Base-by-base conservation (phyloP, 2,329 filamentous ascomycete genomes). In the Tolypocladium inflatum region DNA sequence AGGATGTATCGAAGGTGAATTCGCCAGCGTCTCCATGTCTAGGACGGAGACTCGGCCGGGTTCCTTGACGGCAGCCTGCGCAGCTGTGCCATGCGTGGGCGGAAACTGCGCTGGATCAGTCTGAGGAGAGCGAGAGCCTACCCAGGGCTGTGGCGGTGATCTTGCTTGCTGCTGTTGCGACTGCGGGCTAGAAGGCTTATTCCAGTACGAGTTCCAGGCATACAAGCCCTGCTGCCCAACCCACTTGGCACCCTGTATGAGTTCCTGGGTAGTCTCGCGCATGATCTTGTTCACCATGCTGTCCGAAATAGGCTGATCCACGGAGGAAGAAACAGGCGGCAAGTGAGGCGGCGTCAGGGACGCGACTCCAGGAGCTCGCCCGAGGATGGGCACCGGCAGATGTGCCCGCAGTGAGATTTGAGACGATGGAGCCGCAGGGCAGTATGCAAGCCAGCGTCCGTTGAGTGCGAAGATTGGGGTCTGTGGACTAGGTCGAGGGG, bases 161-260 rank as follows among this genome's bases (percentile, higher is more conserved):
- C 78, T 73, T 26, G 73, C 68, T 55, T 48, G 51, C 51, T 50
- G 73, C 35, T 52, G 56, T 42, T 62, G 60, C 19, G 61, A 71
- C 58, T 71, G 70, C 33, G 76, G 68, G 57, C 65, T 71, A 54
- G 76, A 63, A 59, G 77, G 69, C 68, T 82, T 79, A 66, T 88
- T 90, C 83, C 89, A 91, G 73, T 94, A 93, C 66, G 81, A 87
- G 66, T 90, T 91, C 82, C 89, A 90, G 11, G 87, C 86, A 68
- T 90, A 86, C 66, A 85, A 79, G 26, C 89, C 85, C 68, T 91
- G 88, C 66, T 91, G 88, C 3, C 88, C 86, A 57, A 90, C 83
- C 85, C 88, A 91, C 63, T 83, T 87, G 33, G 86, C 88, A 23
- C 86, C 85, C 59, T 88, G 85, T 50, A 91, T 88, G 48, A 90